Percentiles rank a stretch among this genome's conserved stretches.
Evolutionary conservation across 2,329 filamentous ascomycete species (phyloP).

Genomic region (Metarhizium sp.): DNA sequence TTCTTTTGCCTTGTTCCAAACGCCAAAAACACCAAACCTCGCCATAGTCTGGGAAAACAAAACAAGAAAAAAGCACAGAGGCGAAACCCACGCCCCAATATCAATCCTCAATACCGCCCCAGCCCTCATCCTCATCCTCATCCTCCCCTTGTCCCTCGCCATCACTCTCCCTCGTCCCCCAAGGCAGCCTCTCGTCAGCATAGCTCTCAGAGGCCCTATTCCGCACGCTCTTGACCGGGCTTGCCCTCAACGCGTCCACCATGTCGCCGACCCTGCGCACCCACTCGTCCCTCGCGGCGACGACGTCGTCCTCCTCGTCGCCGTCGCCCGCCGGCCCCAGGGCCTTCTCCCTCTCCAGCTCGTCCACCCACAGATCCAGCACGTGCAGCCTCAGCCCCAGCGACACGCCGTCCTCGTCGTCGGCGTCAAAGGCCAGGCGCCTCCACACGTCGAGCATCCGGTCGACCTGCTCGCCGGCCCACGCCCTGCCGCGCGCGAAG

Average conservation of each 20-base stretch:
- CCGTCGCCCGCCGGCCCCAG: constrained; percentile 20
- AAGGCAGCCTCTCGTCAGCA: constrained; percentile 63
- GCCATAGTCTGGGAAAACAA: neutral
- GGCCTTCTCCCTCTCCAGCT: constrained; percentile 63
- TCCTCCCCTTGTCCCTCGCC: constrained; percentile 26
- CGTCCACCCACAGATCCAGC: constrained; percentile 85
- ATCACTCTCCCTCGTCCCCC: constrained; percentile 31
- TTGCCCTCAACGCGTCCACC: constrained; percentile 46
- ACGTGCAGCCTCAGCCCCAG: constrained; percentile 82
- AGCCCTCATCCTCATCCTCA: constrained; percentile 36
- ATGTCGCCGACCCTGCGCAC: constrained; percentile 43
- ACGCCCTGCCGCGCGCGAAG: constrained; percentile 27
- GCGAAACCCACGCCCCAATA: constrained; percentile 19
- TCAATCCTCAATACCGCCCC: constrained; percentile 62
- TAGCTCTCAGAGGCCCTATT: constrained; percentile 60
- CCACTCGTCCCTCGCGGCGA: constrained; percentile 32
- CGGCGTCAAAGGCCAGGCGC: constrained; percentile 23
- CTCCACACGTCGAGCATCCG: constrained; percentile 18
- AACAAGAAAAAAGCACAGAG: neutral
- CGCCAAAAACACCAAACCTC: neutral
- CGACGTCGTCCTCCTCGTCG: constrained; percentile 4
- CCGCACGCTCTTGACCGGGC: constrained; percentile 63
- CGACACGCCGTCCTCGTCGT: constrained; percentile 49
- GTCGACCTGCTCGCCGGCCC: constrained; percentile 20
- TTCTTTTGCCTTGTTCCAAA: neutral